Conservation (phyloP, 106 monocot species). For the Dioscorea alata region DNA sequence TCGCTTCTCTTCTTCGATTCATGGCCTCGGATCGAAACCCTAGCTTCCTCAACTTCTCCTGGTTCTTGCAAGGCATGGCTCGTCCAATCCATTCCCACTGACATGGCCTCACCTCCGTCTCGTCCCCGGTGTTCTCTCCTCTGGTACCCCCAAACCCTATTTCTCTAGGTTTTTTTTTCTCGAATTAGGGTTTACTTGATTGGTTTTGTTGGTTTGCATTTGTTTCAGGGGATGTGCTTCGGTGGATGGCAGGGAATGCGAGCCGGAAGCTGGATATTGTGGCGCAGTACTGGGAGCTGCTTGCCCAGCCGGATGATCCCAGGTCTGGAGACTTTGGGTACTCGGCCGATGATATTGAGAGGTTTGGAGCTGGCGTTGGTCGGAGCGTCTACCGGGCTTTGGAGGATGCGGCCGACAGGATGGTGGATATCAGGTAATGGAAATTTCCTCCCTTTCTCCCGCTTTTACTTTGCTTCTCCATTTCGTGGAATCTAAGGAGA, state of each 20-base stretch:
- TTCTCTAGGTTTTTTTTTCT: neutral
- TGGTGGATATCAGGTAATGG: slow-evolving; percentile 55
- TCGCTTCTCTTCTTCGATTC: neutral
- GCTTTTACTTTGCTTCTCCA: too few relatives aligned
- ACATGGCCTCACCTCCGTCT: slow-evolving; percentile 81
- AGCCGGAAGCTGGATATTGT: slow-evolving; percentile 64
- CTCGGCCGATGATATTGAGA: slow-evolving; percentile 57
- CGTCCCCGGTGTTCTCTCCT: slow-evolving; percentile 71
- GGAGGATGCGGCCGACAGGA: slow-evolving; percentile 64
- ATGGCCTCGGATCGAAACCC: neutral
- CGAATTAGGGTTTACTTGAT: neutral
- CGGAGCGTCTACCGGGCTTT: slow-evolving; percentile 47
- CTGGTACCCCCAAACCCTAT: slow-evolving; percentile 37
- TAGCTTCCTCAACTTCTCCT: slow-evolving; percentile 12
- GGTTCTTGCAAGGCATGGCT: slow-evolving; percentile 81
- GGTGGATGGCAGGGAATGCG: slow-evolving; percentile 86
- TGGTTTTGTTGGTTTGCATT: neutral
- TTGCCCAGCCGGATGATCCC: slow-evolving; percentile 54
- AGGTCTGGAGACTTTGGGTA: slow-evolving; percentile 80
- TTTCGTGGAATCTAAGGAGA: too few relatives aligned
- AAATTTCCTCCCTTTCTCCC: too few relatives aligned
- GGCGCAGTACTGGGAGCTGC: slow-evolving; percentile 91
- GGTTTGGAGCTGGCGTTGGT: slow-evolving; percentile 60
- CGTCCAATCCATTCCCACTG: slow-evolving; percentile 91
- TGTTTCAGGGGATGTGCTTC: slow-evolving; percentile 55